phyloP scores from a whole-genome alignment of 2,329 filamentous ascomycete genomes.

The Aureobasidium melanogenum region DNA sequence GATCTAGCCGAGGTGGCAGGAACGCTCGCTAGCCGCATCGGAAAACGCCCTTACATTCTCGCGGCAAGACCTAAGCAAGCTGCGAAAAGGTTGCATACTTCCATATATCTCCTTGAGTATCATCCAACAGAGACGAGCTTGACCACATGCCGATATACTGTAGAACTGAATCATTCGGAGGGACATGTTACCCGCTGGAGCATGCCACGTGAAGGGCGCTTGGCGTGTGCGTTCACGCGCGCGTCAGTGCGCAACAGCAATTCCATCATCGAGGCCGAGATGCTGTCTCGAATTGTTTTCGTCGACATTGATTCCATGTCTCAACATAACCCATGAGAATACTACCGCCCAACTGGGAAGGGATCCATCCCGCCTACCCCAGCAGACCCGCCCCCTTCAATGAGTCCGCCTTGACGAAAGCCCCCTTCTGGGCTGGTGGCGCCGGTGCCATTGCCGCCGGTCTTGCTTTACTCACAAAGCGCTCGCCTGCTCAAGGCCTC shows the following conservation, averaged over 20 bases:
- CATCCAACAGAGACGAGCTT: too few species aligned
- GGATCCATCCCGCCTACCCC: constrained; percentile 13
- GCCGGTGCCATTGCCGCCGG: constrained; percentile 1
- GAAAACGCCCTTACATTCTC: too few species aligned
- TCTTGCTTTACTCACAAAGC: neutral
- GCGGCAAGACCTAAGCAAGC: too few species aligned
- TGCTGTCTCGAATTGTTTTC: neutral
- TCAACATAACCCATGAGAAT: constrained; percentile 13
- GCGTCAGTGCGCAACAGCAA: neutral
- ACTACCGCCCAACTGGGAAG: constrained; percentile 13
- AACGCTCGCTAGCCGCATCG: neutral
- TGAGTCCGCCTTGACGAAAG: neutral
- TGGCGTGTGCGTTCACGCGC: neutral
- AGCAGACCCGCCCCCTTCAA: constrained; percentile 7
- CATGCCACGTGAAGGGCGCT: neutral
- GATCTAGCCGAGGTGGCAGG: neutral
- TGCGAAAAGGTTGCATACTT: too few species aligned
- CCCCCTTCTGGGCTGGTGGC: constrained; percentile 9
- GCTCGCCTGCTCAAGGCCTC: constrained; percentile 3
- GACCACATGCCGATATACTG: too few species aligned
- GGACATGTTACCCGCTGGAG: neutral
- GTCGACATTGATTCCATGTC: neutral
- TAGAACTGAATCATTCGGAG: too few species aligned
- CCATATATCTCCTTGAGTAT: too few species aligned
- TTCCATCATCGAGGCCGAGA: neutral